Percentiles rank a stretch among this genome's conserved stretches.
Evolutionary conservation across 2,329 filamentous ascomycete genomes (phyloP).

Genomic region (Paracamarosporium sp.): DNA sequence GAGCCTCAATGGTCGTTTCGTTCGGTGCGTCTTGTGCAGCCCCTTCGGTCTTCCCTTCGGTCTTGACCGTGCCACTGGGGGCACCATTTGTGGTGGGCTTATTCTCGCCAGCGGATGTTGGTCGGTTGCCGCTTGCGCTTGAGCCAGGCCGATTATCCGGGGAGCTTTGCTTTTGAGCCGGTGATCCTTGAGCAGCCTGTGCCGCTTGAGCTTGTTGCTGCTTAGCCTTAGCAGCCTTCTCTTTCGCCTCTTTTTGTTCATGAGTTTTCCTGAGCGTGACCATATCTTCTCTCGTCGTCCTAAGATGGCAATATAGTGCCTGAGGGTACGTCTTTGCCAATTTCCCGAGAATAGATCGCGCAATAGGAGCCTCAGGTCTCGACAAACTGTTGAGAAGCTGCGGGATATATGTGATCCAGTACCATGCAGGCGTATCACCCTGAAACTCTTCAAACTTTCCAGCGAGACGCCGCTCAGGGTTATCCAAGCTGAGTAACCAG

Average conservation of each 20-base stretch:
- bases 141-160: constrained; percentile 42
- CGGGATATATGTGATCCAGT: constrained; percentile 99
- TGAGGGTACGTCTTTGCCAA: constrained; percentile 97
- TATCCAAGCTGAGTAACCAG: constrained; percentile 94
- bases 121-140: constrained; percentile 39
- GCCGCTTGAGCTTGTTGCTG: constrained; percentile 56
- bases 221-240: constrained; percentile 59
- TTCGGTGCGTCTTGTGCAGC: constrained; percentile 42
- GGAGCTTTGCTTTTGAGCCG: constrained; percentile 45
- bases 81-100: constrained; percentile 62
- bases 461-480: constrained; percentile 81
- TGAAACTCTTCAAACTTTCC: constrained; percentile 94
- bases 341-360: constrained; percentile 85
- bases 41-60: constrained; percentile 48
- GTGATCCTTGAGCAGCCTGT: constrained; percentile 53
- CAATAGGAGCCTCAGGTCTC: constrained; percentile 87
- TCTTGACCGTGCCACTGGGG: constrained; percentile 46
- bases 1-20: constrained; percentile 24
- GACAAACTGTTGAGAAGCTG: constrained; percentile 91
- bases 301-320: constrained; percentile 89
- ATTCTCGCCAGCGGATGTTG: constrained; percentile 43
- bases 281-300: constrained; percentile 95
- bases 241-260: constrained; percentile 63
- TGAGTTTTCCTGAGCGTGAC: constrained; percentile 88
- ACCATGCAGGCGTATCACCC: constrained; percentile 97